Base-by-base conservation (phyloP, 1,284 basidiomycete species). In the Fomitiporia mediterranea region DNA sequence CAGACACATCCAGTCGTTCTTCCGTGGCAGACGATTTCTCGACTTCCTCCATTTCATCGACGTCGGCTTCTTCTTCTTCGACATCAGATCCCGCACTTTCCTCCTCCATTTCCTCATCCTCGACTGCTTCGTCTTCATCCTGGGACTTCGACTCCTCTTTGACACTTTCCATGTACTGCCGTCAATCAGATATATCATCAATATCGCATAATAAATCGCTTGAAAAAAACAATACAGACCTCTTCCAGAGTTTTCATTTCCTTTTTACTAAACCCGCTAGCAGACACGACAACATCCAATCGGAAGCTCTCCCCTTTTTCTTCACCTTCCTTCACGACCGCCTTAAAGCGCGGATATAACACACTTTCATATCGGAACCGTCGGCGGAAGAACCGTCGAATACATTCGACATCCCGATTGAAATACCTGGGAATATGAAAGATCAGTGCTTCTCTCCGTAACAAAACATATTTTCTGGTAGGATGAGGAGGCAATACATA, bases 381-480 rank as follows among this genome's bases (percentile, higher is more conserved):
- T 60, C 93, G 83, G 62, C 79, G 81, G 80, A 99, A 99, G 75
- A 98, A 99, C 8, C 83, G 86, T 42, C 93, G 83, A 62, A 99
- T 94, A 69, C 97, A 98, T 60, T 96, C 88, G 13, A 99, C 97
- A 69, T 99, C 97, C 34, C 97, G 86, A 67, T 98, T 94, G 73
- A 99, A 99, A 74, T 97, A 99, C 89, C 94, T 96, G n/a, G n/a
- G n/a, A n/a, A n/a, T n/a, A n/a, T n/a, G n/a, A n/a, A n/a, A n/a
- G n/a, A n/a, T n/a, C n/a, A n/a, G n/a, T n/a, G n/a, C n/a, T n/a
- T n/a, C n/a, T n/a, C n/a, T n/a, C n/a, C n/a, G n/a, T n/a, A n/a
- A n/a, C 60, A 39, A 7, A n/a, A 15, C 30, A 44, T 2, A 19
- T 17, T 3, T 34, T 25, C 28, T 23, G 46, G 55, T 51, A 34